These are phyloP conservation scores for Zangia roseola DNA, from an alignment of 768 basidiomycete genomes.

Conservation along the genomic window DNA sequence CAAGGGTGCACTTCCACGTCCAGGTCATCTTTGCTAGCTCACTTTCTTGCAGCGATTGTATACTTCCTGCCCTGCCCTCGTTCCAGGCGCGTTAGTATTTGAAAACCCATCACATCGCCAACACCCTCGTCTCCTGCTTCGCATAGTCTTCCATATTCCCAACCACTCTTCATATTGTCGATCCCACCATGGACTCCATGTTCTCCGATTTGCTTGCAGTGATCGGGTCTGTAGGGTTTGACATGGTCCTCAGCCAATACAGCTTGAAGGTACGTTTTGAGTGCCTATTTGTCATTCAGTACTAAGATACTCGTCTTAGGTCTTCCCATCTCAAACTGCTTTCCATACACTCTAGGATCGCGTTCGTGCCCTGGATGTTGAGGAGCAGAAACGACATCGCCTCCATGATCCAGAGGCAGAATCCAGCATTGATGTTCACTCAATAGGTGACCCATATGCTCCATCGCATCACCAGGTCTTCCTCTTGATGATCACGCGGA, in stretches of 20 bases:
- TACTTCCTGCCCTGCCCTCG: no score
- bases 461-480: slow-evolving; percentile 55
- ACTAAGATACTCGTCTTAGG: slow-evolving; percentile 44
- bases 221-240: no score
- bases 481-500: slow-evolving; percentile 51
- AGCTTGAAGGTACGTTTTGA: slow-evolving; percentile 62
- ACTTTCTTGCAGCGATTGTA: no score
- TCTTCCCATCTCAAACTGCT: slow-evolving; percentile 81
- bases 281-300: neutral
- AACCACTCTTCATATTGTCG: no score
- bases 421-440: slow-evolving; percentile 59
- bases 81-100: no score
- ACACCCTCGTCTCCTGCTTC: no score
- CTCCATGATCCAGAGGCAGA: slow-evolving; percentile 74
- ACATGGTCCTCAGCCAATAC: slow-evolving; percentile 77
- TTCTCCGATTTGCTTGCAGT: no score
- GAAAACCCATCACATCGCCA: no score
- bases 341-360: slow-evolving; percentile 91
- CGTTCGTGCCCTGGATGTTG: slow-evolving; percentile 76
- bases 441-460: slow-evolving; percentile 67
- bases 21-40: no score
- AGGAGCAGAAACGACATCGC: slow-evolving; percentile 82
- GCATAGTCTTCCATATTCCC: no score
- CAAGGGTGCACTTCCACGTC: no score
- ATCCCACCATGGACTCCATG: no score